phyloP scores from a whole-genome alignment of 2,329 filamentous ascomycete species.

The Clarireedia paspali region DNA sequence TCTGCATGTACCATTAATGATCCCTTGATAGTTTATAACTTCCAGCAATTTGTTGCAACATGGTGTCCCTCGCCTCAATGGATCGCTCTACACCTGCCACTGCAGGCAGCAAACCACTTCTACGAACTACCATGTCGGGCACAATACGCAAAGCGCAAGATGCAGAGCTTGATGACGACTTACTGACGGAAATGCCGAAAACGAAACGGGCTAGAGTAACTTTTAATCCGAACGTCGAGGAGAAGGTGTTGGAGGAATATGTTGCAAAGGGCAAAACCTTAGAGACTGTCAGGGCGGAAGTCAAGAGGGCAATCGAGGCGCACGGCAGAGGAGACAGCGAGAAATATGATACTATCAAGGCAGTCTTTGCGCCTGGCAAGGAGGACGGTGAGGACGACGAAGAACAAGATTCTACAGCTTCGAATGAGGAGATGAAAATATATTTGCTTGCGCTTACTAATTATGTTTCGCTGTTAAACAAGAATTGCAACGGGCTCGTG shows the following conservation, averaged over 20 bases:
- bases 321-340: slow-evolving; percentile 51
- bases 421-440: slow-evolving; percentile 38
- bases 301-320: slow-evolving; percentile 39
- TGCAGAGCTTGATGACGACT: slow-evolving; percentile 21
- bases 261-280: slow-evolving; percentile 20
- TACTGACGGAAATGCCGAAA: slow-evolving; percentile 20
- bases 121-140: slow-evolving; percentile 23
- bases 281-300: slow-evolving; percentile 26
- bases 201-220: slow-evolving; percentile 26
- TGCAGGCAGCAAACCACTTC: slow-evolving; percentile 22
- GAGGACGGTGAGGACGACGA: slow-evolving; percentile 13
- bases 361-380: slow-evolving; percentile 37
- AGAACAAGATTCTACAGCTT: slow-evolving; percentile 18
- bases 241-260: slow-evolving; percentile 27
- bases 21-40: neutral
- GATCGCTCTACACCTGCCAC: neutral
- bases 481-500: slow-evolving; percentile 51
- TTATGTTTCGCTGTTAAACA: slow-evolving; percentile 52
- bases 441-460: slow-evolving; percentile 57
- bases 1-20: slow-evolving; percentile 4
- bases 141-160: slow-evolving; percentile 25
- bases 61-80: slow-evolving; percentile 2
- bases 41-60: slow-evolving; percentile 2
- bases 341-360: slow-evolving; percentile 53
- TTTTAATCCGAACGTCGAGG: slow-evolving; percentile 29